Evolutionary conservation across 2,329 filamentous ascomycete species (phyloP).

Genomic region (Xylaria hypoxylon): DNA sequence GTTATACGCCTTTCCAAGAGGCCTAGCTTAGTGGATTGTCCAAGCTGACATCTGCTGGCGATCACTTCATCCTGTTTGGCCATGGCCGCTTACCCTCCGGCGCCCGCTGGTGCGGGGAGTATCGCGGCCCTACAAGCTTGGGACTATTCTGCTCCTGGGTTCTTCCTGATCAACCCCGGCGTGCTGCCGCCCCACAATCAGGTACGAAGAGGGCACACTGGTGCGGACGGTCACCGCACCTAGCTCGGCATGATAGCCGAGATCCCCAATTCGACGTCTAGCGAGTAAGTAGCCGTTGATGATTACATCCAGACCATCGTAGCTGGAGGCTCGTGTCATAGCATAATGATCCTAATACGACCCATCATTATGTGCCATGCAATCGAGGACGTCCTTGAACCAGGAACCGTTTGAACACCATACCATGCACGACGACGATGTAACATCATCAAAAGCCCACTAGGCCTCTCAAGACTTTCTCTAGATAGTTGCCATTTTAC

Average conservation of each 20-base stretch:
- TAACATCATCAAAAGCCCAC: background rate
- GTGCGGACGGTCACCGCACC: conserved; percentile 33
- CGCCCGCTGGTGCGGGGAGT: conserved; percentile 19
- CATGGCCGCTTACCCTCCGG: conserved; percentile 42
- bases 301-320: conserved; percentile 25
- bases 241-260: conserved; percentile 24
- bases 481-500: background rate
- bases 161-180: conserved; percentile 4
- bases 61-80: conserved; percentile 34
- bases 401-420: conserved; percentile 19
- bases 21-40: conserved; percentile 9
- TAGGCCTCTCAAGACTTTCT: conserved; percentile 21
- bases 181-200: conserved; percentile 21
- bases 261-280: conserved; percentile 20
- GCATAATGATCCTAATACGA: conserved; percentile 12
- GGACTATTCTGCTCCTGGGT: conserved; percentile 31
- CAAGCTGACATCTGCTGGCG: conserved; percentile 21
- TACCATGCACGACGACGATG: background rate
- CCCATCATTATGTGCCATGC: conserved; percentile 2
- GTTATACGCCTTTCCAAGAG: background rate
- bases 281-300: conserved; percentile 16
- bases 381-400: conserved; percentile 10
- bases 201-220: conserved; percentile 40
- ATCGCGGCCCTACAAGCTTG: conserved; percentile 17
- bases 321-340: conserved; percentile 16